Conservation (phyloP, 228 moss, liverwort and hornwort species). For the Sphagnum magellanicum region DNA sequence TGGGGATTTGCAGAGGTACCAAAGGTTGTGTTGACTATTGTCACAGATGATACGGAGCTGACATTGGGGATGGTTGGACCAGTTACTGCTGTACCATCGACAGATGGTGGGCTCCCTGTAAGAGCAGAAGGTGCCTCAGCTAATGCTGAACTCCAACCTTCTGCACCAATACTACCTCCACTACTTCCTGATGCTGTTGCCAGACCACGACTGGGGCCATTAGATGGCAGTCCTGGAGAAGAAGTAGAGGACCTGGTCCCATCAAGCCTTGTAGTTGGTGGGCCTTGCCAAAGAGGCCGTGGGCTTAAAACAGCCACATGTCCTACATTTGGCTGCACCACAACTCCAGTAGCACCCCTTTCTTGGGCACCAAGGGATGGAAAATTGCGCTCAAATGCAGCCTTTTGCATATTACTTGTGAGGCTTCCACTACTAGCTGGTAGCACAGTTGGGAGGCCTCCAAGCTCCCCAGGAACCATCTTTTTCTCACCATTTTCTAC, state of each 20-base stretch:
- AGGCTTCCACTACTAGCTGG: slow-evolving; percentile 78
- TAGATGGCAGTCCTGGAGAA: slow-evolving; percentile 56
- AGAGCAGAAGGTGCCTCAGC: slow-evolving; percentile 75
- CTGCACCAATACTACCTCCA: slow-evolving; percentile 17
- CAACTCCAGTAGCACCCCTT: slow-evolving; percentile 49
- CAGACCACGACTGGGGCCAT: slow-evolving; percentile 40
- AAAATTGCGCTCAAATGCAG: slow-evolving; percentile 92
- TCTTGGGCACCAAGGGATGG: slow-evolving; percentile 98
- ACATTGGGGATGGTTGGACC: slow-evolving; percentile 24
- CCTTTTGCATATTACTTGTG: slow-evolving; percentile 96
- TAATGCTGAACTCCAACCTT: slow-evolving; percentile 91
- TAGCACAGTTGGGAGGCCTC: slow-evolving; percentile 74
- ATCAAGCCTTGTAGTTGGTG: slow-evolving; percentile 71
- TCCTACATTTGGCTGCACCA: slow-evolving; percentile 72
- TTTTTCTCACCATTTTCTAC: slow-evolving; percentile 97
- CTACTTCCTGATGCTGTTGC: slow-evolving; percentile 41
- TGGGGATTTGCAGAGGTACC: slow-evolving; percentile 24
- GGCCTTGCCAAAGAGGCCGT: slow-evolving; percentile 91
- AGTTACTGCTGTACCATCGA: slow-evolving; percentile 49
- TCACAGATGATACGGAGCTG: slow-evolving; percentile 29
- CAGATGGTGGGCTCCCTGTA: slow-evolving; percentile 16
- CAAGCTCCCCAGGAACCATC: slow-evolving; percentile 32
- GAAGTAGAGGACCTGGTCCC: slow-evolving; percentile 65
- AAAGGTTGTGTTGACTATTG: slow-evolving; percentile 23
- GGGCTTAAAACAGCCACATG: slow-evolving; percentile 70